Evolutionary conservation across 208 protist genomes (phyloP), one percentile per base, ranked within the genome.

Genomic region (Acanthamoeba healyi): DNA sequence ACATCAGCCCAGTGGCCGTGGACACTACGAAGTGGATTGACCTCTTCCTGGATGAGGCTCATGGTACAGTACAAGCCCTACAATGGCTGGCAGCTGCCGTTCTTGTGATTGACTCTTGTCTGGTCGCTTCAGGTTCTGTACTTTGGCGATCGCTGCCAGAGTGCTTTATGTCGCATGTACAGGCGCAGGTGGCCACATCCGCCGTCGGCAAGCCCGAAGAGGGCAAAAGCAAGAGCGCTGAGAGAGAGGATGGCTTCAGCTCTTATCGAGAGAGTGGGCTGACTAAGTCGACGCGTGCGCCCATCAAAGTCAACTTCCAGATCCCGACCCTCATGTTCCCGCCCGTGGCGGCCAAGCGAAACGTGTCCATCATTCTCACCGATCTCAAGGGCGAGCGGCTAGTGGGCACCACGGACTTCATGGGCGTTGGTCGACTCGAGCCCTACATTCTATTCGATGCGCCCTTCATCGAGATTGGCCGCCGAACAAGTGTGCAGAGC

Each of bases 361-460:
- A 84, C 38, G 12, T 84, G 17, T 44, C 24, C 74, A 84, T 84
- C 38, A 84, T 84, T 26, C 44, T 84, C 74, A 36, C 74, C 38
- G 74, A 84, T 7, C 74, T 84, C 29, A 84, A 84, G 38, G 74
- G 40, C 29, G 74, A 84, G 74, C 36, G 74, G 26, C 29, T 84
- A 5, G 61, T 34, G 7, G 74, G 36, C 36, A 84, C 74, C 26
- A 46, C 40, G 24, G 74, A 84, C 38, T 84, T 84, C 32, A 90
- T 58, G 29, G 82, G 82, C 44, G 61, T 70, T 7, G 61, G 61
- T 7, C 26, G 38, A 10, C 10, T 56, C 56, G 56, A 90, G 44
- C 51, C 40, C 34, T 90, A 65, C 56, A 90, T 90, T n/a, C 22
- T 90, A 5, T 90, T 90, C 38, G 82, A 90, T 12, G 82, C 82